These are phyloP conservation scores for Cordia subcordata DNA, from an alignment of 257 asterid genomes.

Conservation along the genomic window DNA sequence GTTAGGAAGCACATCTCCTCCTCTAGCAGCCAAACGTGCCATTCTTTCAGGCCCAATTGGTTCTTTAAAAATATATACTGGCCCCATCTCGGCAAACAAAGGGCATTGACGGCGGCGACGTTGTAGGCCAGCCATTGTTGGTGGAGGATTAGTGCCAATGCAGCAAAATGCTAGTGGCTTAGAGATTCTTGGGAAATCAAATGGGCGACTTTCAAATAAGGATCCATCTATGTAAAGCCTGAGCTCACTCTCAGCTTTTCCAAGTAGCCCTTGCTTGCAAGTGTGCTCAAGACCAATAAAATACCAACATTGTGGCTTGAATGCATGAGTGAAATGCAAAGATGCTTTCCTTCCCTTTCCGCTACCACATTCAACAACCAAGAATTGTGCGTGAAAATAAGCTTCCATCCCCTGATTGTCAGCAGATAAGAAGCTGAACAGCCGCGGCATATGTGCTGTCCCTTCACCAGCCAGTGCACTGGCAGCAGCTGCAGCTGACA, in stretches of 20 bases:
- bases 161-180: slow-evolving; percentile 99
- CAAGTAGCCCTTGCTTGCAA: slow-evolving; percentile 85
- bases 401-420: slow-evolving; percentile 99
- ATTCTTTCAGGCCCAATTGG: slow-evolving; percentile 89
- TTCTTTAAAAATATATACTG: slow-evolving; percentile 84
- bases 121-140: slow-evolving; percentile 98
- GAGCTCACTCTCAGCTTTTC: slow-evolving; percentile 94
- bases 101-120: slow-evolving; percentile 99
- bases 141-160: slow-evolving; percentile 98
- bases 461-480: slow-evolving; percentile 99
- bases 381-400: slow-evolving; percentile 94
- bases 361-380: slow-evolving; percentile 93
- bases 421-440: slow-evolving; percentile 93
- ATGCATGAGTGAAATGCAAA: slow-evolving; percentile 94
- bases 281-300: slow-evolving; percentile 93
- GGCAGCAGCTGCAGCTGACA: slow-evolving; percentile 99
- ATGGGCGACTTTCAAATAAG: slow-evolving; percentile 86
- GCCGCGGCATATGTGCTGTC: slow-evolving; percentile 98
- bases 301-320: slow-evolving; percentile 98
- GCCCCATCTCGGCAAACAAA: slow-evolving; percentile 98
- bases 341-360: slow-evolving; percentile 98
- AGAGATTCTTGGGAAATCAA: slow-evolving; percentile 93
- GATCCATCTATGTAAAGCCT: slow-evolving; percentile 86
- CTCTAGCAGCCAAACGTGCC: slow-evolving; percentile 78
- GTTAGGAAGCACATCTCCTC: slow-evolving; percentile 92